Conservation (phyloP, 805 yeast genomes). For the Kodamaea kakaduensis region DNA sequence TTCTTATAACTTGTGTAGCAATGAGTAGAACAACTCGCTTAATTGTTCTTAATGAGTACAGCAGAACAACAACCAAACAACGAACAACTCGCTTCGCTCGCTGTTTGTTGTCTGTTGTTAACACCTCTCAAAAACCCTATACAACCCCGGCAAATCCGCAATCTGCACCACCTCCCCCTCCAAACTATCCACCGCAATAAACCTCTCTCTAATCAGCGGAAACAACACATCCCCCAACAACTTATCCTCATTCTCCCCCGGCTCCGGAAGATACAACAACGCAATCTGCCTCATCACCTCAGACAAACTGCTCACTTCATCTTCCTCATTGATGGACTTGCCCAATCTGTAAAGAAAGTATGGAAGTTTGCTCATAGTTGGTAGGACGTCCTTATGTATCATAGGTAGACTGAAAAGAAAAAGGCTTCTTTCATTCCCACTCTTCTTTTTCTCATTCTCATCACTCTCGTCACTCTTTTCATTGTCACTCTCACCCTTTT, state of each 20-base stretch:
- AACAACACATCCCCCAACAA: constrained; percentile 38
- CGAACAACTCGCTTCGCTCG: too few relatives aligned
- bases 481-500: too few relatives aligned
- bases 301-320: constrained; percentile 65
- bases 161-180: constrained; percentile 65
- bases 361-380: constrained; percentile 62
- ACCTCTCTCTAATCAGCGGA: constrained; percentile 58
- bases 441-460: constrained; percentile 27
- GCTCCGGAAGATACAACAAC: constrained; percentile 64
- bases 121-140: constrained; percentile 91
- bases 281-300: constrained; percentile 69
- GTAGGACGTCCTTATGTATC: constrained; percentile 58
- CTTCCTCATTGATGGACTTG: constrained; percentile 57
- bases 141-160: constrained; percentile 88
- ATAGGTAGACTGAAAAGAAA: constrained; percentile 59
- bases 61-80: too few relatives aligned
- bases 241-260: constrained; percentile 12
- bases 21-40: too few relatives aligned
- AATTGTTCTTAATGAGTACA: too few relatives aligned
- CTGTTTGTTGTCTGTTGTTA: too few relatives aligned
- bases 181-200: constrained; percentile 59
- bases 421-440: too few relatives aligned
- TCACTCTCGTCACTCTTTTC: too few relatives aligned
- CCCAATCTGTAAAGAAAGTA: constrained; percentile 63
- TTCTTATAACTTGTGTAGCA: too few relatives aligned